A percentile compares a stretch with the other conserved stretches of the same genome.
Evolutionary conservation across 1,284 basidiomycete genomes (phyloP).

Genomic region (Ustilago trichophora): DNA sequence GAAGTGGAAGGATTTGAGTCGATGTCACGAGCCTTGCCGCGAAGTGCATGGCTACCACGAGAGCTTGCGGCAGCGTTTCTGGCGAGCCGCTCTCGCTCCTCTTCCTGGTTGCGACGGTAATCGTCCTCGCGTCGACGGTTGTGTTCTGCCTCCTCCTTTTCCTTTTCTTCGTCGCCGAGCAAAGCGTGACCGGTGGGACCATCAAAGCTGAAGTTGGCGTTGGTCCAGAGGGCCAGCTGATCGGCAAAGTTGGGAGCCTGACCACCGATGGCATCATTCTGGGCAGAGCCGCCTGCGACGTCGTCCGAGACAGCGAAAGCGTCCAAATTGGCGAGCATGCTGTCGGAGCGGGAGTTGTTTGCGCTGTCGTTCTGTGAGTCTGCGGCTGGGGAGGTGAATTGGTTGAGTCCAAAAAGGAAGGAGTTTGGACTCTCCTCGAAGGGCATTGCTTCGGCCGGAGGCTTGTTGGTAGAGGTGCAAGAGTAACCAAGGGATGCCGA

Average conservation of each 20-base stretch:
- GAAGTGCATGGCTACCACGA: slow-evolving; percentile 33
- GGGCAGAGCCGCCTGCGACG: slow-evolving; percentile 18
- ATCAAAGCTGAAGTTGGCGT: slow-evolving; percentile 65
- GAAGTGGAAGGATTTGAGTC: slow-evolving; percentile 18
- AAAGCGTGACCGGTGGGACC: slow-evolving; percentile 65
- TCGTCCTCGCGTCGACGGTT: slow-evolving; percentile 50
- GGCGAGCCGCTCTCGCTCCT: slow-evolving; percentile 44
- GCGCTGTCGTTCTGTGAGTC: slow-evolving; percentile 35
- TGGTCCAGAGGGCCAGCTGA: slow-evolving; percentile 65
- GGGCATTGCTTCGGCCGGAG: slow-evolving; percentile 35
- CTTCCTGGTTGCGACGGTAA: slow-evolving; percentile 50
- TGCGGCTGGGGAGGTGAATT: slow-evolving; percentile 49
- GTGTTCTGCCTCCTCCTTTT: slow-evolving; percentile 57
- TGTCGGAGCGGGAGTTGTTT: slow-evolving; percentile 34
- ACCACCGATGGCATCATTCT: slow-evolving; percentile 29
- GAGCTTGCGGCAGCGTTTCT: slow-evolving; percentile 51
- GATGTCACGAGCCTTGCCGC: slow-evolving; percentile 43
- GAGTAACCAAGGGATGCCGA: too few species aligned
- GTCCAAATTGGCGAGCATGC: slow-evolving; percentile 49
- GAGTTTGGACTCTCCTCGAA: slow-evolving; percentile 57
- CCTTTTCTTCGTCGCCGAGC: slow-evolving; percentile 64
- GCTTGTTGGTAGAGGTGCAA: background rate
- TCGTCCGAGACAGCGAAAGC: slow-evolving; percentile 45
- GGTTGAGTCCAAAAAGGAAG: slow-evolving; percentile 61
- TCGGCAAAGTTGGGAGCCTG: slow-evolving; percentile 60